Evolutionary conservation across 2,329 filamentous ascomycete species (phyloP), one percentile per base, ranked within the genome.

Genomic region (Pestalotiopsis sp.): DNA sequence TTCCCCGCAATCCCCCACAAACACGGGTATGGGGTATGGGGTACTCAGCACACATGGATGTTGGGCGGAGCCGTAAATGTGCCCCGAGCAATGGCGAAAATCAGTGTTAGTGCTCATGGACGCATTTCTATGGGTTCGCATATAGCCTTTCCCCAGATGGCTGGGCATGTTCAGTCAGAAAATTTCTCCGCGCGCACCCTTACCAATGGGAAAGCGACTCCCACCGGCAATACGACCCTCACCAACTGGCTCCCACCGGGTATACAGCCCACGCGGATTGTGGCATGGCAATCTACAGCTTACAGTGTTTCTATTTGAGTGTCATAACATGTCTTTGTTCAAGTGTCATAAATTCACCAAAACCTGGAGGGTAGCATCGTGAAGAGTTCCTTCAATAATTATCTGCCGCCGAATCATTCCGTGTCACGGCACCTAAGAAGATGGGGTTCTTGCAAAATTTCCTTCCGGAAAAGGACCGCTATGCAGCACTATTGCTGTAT

Each of bases 401-500:
- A 31, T 60, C 57, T 36, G 14, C 31, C 25, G 12, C 31, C 11
- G 20, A 60, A 27, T 12, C 14, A 38, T 38, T 60, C 20, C 31
- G 25, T 36, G 13, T 20, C 57, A 7, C 6, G 31, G 17, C 13
- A 49, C 12, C 39, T 14, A n/a, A 49, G 45, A 39, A 25, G 2
- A 49, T 45, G 45, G 39, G 38, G 36, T 56, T 64, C 39, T 64
- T 49, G 12, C 31, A 64, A 20, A 64, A 45, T 20, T 45, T 64
- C 23, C 38, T 64, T 12, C 62, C 45, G 23, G 25, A 36, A n/a
- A 64, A 56, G 20, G 39, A 64, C 39, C 45, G 62, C 62, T 64
- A 56, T 52, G 62, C 62, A 45, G 62, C 62, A 27, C 39, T 64
- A 4, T 36, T 64, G n/a, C 45, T 64, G 12, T 45, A 64, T 23